These are phyloP conservation scores for Globomyces sp. DNA, from an alignment of 371 early-diverging fungal species.

Conservation along the genomic window DNA sequence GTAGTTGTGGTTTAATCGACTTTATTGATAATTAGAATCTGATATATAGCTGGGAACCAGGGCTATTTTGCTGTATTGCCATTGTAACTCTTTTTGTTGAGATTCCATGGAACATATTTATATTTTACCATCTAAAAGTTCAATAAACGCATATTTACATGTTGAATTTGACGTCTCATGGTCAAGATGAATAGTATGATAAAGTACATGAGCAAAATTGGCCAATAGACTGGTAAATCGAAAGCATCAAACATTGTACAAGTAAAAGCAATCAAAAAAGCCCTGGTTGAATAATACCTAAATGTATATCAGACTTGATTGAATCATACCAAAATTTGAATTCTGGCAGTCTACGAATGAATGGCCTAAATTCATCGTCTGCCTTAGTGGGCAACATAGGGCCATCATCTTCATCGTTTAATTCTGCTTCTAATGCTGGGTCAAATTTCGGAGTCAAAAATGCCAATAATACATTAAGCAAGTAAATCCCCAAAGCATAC, in stretches of 20 bases:
- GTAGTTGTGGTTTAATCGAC: too few species aligned
- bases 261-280: slow-evolving; percentile 71
- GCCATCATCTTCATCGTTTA: slow-evolving; percentile 67
- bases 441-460: slow-evolving; percentile 96
- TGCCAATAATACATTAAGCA: slow-evolving; percentile 90
- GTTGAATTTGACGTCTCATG: slow-evolving; percentile 92
- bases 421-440: slow-evolving; percentile 74
- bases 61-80: too few species aligned
- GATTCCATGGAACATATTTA: slow-evolving; percentile 94
- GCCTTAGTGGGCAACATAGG: slow-evolving; percentile 77
- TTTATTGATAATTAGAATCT: neutral
- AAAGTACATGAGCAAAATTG: slow-evolving; percentile 85
- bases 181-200: slow-evolving; percentile 91
- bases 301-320: slow-evolving; percentile 17
- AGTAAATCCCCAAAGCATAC: slow-evolving; percentile 86
- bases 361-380: slow-evolving; percentile 98
- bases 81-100: slow-evolving; percentile 74
- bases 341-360: slow-evolving; percentile 98
- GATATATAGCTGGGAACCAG: neutral
- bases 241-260: slow-evolving; percentile 86
- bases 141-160: slow-evolving; percentile 32
- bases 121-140: slow-evolving; percentile 84
- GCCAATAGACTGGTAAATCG: slow-evolving; percentile 98
- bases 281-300: slow-evolving; percentile 80
- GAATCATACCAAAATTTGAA: slow-evolving; percentile 94